phyloP scores from a whole-genome alignment of 768 basidiomycete genomes.

The Rickenella mellea region DNA sequence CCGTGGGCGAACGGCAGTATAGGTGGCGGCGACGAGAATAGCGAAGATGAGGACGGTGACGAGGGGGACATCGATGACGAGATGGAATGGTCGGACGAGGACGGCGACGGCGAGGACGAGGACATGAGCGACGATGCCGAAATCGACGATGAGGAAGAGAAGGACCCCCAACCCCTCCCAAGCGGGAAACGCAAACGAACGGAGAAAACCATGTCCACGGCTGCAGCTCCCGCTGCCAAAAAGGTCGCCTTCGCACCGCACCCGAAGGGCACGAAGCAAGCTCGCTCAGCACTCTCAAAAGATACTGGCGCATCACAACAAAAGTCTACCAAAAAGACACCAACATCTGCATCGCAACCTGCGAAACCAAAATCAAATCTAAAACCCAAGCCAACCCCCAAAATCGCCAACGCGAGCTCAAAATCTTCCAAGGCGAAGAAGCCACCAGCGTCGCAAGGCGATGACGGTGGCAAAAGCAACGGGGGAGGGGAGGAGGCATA shows the following conservation, averaged over 20 bases:
- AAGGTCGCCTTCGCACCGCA: conserved; percentile 23
- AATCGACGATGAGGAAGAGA: conserved; percentile 33
- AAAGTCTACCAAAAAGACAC: conserved; percentile 6
- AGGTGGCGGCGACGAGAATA: conserved; percentile 9
- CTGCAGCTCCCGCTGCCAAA: conserved; percentile 18
- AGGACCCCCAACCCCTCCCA: conserved; percentile 24
- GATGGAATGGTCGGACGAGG: conserved; percentile 29
- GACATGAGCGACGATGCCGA: conserved; percentile 30
- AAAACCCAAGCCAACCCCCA: no score
- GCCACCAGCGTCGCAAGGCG: conserved; percentile 16
- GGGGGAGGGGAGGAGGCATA: conserved; percentile 35
- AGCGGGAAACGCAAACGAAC: conserved; percentile 23
- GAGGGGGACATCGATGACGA: conserved; percentile 25
- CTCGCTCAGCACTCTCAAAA: conserved; percentile 5
- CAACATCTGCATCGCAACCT: conserved; percentile 11
- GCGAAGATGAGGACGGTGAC: conserved; percentile 12
- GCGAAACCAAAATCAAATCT: no score
- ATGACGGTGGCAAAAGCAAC: conserved; percentile 29
- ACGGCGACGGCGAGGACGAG: conserved; percentile 18
- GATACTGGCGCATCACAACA: conserved; percentile 1
- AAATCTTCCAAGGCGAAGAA: conserved; percentile 13
- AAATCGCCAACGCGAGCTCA: no score
- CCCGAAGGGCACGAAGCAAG: conserved; percentile 10
- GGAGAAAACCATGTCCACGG: conserved; percentile 3
- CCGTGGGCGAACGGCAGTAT: no score